Evolutionary conservation across 1,284 basidiomycete genomes (phyloP).

Genomic region (Trametes hirsuta): DNA sequence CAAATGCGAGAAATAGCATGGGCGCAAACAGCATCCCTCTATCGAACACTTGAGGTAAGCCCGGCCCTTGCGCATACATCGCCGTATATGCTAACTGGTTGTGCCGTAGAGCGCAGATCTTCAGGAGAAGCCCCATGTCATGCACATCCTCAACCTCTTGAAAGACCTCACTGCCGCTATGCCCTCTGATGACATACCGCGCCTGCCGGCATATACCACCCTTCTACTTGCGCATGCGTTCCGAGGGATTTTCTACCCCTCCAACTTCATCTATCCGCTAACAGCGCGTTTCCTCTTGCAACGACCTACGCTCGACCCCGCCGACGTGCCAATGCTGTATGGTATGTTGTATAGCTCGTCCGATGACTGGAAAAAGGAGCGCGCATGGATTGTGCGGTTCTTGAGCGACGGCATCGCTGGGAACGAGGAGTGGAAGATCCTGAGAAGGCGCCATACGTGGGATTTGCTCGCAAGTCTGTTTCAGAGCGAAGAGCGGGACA

Average conservation of each 20-base stretch:
- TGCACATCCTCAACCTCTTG: conserved; percentile 77
- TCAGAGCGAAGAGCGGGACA: conserved; percentile 63
- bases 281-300: conserved; percentile 85
- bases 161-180: conserved; percentile 56
- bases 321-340: conserved; percentile 86
- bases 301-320: conserved; percentile 72
- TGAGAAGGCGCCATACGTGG: conserved; percentile 86
- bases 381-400: conserved; percentile 87
- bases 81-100: background rate
- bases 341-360: conserved; percentile 82
- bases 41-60: conserved; percentile 59
- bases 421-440: conserved; percentile 78
- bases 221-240: conserved; percentile 82
- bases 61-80: background rate
- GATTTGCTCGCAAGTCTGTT: conserved; percentile 84
- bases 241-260: conserved; percentile 78
- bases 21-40: conserved; percentile 56
- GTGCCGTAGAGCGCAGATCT: conserved; percentile 60
- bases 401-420: conserved; percentile 80
- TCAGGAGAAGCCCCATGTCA: conserved; percentile 80
- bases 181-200: conserved; percentile 41
- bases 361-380: conserved; percentile 79
- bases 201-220: conserved; percentile 77
- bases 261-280: conserved; percentile 80
- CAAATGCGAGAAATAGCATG: conserved; percentile 62